phyloP scores from a whole-genome alignment of 148 eudicot species.

The Diospyros kaki region DNA sequence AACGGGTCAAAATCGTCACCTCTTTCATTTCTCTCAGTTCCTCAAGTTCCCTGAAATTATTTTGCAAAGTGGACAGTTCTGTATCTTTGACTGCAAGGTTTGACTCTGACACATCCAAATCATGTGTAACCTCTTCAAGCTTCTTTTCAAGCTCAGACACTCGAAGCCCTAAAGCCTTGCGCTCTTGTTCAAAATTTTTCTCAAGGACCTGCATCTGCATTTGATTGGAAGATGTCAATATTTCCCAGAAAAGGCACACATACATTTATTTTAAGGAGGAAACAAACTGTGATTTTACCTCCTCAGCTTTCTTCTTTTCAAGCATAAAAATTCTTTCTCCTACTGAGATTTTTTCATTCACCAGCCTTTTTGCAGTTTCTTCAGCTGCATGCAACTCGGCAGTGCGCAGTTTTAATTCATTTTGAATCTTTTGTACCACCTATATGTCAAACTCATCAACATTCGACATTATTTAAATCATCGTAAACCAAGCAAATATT shows the following conservation, averaged over 20 bases:
- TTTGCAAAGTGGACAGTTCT: conserved; percentile 52
- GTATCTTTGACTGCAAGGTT: conserved; percentile 54
- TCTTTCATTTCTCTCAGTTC: conserved; percentile 97
- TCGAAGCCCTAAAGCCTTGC: conserved; percentile 42
- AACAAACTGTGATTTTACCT: conserved; percentile 34
- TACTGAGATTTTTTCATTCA: conserved; percentile 54
- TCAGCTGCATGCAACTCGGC: conserved; percentile 73
- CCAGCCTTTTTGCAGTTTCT: conserved; percentile 61
- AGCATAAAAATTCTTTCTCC: conserved; percentile 65
- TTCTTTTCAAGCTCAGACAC: conserved; percentile 72
- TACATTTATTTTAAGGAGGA: not conserved
- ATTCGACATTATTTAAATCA: not conserved
- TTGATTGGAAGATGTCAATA: conserved; percentile 19
- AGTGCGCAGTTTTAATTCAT: conserved; percentile 63
- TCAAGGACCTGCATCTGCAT: conserved; percentile 47
- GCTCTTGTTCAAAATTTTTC: conserved; percentile 55
- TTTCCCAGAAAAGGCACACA: not conserved
- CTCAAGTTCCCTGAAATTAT: conserved; percentile 71
- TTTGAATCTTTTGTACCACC: conserved; percentile 64
- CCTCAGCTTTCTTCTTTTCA: conserved; percentile 55
- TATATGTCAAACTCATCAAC: conserved; percentile 17
- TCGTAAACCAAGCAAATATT: not conserved
- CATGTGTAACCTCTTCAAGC: conserved; percentile 44
- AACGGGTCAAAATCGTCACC: conserved; percentile 33
- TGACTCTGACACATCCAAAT: conserved; percentile 50